Percentiles rank a stretch among this genome's conserved stretches.
These are phyloP conservation scores for Anisodus tanguticus DNA, from an alignment of 257 asterid species.

Conservation along the genomic window DNA sequence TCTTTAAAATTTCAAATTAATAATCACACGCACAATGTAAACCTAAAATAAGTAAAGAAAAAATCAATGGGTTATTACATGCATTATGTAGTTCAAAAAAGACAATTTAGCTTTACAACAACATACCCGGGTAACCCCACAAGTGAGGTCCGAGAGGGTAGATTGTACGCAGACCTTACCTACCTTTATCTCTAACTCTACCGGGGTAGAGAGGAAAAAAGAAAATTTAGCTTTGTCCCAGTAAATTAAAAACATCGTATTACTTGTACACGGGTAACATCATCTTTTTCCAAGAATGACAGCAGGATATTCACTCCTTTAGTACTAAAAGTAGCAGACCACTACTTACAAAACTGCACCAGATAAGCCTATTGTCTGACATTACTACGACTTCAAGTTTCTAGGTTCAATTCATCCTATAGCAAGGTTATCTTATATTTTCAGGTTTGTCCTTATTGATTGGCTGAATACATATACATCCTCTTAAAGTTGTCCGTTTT, in stretches of 20 bases:
- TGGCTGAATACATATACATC: too few species aligned
- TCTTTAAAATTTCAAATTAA: neutral
- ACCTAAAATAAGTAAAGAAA: neutral
- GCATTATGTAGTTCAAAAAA: constrained; percentile 2
- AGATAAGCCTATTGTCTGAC: neutral
- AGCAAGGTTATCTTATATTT: neutral
- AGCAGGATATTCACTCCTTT: constrained; percentile 21
- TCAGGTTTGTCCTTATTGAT: neutral
- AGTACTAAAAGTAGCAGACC: neutral
- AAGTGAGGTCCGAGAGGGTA: too few species aligned
- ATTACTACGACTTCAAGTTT: neutral
- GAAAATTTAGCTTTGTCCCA: neutral
- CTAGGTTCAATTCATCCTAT: neutral
- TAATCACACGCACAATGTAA: neutral
- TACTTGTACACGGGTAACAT: neutral
- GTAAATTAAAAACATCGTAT: neutral
- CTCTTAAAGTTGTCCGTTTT: too few species aligned
- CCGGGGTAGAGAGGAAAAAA: too few species aligned
- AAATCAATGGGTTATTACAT: neutral
- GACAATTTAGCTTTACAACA: neutral
- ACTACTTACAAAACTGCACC: constrained; percentile 7
- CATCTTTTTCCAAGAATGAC: neutral
- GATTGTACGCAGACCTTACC: too few species aligned
- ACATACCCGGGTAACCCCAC: too few species aligned
- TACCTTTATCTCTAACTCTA: too few species aligned